Conservation (phyloP, 202 grass and related monocot species). For the Schoenoplectus triqueter region DNA sequence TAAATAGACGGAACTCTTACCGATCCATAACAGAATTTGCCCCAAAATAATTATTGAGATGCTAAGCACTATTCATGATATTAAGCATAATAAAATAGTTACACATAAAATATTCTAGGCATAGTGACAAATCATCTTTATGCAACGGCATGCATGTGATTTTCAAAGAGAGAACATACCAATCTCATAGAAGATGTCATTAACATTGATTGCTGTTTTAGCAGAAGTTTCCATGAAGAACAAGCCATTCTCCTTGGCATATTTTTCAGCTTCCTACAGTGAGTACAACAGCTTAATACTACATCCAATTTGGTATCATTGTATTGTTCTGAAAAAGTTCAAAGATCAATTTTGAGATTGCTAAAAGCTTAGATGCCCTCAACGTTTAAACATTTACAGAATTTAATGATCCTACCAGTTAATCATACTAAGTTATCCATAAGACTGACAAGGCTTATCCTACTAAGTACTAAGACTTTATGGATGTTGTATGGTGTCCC, state of each 20-base stretch:
- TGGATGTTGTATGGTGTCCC: background rate
- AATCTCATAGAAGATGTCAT: conserved; percentile 49
- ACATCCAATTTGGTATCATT: background rate
- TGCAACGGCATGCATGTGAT: background rate
- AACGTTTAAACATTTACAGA: background rate
- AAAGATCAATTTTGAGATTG: background rate
- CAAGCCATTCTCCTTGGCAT: conserved; percentile 81
- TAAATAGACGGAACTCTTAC: no score
- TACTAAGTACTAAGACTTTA: background rate
- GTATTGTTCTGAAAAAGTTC: background rate
- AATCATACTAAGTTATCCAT: background rate
- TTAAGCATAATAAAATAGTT: background rate
- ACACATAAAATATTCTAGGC: background rate
- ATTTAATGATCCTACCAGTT: conserved; percentile 18
- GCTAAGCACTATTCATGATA: background rate
- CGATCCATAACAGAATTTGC: no score
- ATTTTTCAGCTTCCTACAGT: conserved; percentile 66
- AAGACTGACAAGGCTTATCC: background rate
- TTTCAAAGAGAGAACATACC: conserved; percentile 29
- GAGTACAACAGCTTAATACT: background rate
- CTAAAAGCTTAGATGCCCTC: background rate
- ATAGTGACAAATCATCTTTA: background rate
- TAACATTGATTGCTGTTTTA: conserved; percentile 84
- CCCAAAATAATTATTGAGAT: background rate
- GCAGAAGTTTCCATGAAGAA: conserved; percentile 93